A percentile compares a stretch with the other conserved stretches of the same genome.
Evolutionary conservation across 768 basidiomycete species (phyloP).

Genomic region (Termitomyces sp.): DNA sequence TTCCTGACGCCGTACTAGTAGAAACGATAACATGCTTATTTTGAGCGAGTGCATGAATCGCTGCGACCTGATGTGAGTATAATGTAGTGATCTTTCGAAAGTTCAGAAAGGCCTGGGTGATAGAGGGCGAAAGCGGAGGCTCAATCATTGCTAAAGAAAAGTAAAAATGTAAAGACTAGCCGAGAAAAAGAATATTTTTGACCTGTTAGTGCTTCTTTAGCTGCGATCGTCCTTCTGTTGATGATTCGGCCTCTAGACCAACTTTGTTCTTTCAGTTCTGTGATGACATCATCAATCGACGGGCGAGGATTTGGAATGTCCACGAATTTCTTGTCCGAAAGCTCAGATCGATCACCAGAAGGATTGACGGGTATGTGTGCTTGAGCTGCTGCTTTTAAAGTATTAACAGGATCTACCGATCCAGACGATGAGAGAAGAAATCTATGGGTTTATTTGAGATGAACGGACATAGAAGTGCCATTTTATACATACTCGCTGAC

Average conservation of each 20-base stretch:
- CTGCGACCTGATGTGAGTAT: slow-evolving; percentile 67
- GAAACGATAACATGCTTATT: slow-evolving; percentile 79
- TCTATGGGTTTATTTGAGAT: slow-evolving; percentile 27
- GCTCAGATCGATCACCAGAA: slow-evolving; percentile 8
- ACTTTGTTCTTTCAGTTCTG: slow-evolving; percentile 47
- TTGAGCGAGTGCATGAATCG: slow-evolving; percentile 55
- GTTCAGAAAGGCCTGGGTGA: slow-evolving; percentile 47
- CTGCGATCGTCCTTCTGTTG: slow-evolving; percentile 45
- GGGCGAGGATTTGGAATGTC: slow-evolving; percentile 43
- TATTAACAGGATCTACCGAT: slow-evolving; percentile 52
- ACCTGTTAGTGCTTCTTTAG: slow-evolving; percentile 49
- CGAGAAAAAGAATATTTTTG: not conserved
- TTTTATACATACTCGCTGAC: slow-evolving; percentile 52
- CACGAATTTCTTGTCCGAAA: slow-evolving; percentile 13
- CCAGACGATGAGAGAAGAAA: slow-evolving; percentile 48
- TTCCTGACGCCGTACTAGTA: slow-evolving; percentile 86
- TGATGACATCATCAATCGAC: slow-evolving; percentile 51
- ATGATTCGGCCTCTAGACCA: slow-evolving; percentile 74
- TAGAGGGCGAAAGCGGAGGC: slow-evolving; percentile 49
- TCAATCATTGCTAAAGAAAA: slow-evolving; percentile 37
- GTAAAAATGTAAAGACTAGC: not conserved
- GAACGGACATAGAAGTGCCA: not conserved
- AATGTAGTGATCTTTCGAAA: slow-evolving; percentile 58
- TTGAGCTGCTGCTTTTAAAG: slow-evolving; percentile 62
- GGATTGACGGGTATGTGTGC: slow-evolving; percentile 72